Evolutionary conservation across 192 early-diverging fungal species (phyloP), one percentile per base, ranked within the genome.

Genomic region (Umbelopsis isabellina): DNA sequence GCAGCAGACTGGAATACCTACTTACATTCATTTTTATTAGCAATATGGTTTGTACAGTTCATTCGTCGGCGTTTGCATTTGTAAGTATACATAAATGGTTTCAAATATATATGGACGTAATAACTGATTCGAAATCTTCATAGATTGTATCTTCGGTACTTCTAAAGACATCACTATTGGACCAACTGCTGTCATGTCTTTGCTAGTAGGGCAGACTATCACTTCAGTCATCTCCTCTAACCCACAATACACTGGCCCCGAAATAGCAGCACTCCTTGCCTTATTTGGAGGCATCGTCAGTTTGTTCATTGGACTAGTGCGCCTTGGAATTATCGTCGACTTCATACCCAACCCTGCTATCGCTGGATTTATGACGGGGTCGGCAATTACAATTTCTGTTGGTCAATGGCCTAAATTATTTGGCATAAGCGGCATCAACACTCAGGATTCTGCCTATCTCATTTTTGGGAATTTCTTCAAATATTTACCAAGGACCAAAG

Each of bases 321-420:
- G 93, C 11, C 80, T 98, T 33, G 96, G 96, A 13, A 89, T 94
- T 68, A 82, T 96, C 27, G 90, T 96, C 21, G 93, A 96, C 74
- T 95, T 96, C 76, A 92, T 98, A 75, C 91, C 96, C 55, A 61
- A 61, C 13, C 85, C 94, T 1, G 93, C 92, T 20, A 90, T 97
- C 70, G 90, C 90, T 3, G 94, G 94, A 0, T 97, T 96, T 72
- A 94, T 91, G 70, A 90, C 93, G 0, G 94, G 94, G 27, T 91
- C 91, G 12, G 93, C 91, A 30, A 80, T 92, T 8, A 90, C 85
- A 46, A 93, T 95, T 65, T 85, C 90, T 49, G 84, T 95, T 73
- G 84, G 86, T 49, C 96, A 97, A 41, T 75, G 74, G 74, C 69
- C 74, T 20, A 86, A 84, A 20, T 83, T 95, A 61, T 82, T 96